A percentile compares a stretch with the other conserved stretches of the same genome.
Evolutionary conservation across 2,329 filamentous ascomycete genomes (phyloP).

Genomic region (Pseudohalonectria lignicola): DNA sequence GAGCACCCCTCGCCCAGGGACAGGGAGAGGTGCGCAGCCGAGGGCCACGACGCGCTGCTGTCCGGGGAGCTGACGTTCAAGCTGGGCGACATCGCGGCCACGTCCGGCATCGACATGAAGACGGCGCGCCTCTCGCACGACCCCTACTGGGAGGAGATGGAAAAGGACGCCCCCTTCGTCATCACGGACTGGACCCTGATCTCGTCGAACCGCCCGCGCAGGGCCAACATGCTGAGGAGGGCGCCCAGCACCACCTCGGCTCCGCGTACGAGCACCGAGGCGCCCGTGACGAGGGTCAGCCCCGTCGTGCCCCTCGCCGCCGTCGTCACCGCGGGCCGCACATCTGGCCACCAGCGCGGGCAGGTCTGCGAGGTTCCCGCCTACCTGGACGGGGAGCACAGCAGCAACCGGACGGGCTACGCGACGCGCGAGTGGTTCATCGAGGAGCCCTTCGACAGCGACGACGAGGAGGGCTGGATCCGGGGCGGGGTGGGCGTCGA

Average conservation of each 20-base stretch:
- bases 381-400: slow-evolving; percentile 22
- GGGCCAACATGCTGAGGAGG: slow-evolving; percentile 28
- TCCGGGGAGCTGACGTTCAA: slow-evolving; percentile 11
- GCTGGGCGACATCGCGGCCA: slow-evolving; percentile 24
- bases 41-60: slow-evolving; percentile 24
- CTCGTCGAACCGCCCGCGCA: slow-evolving; percentile 15
- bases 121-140: slow-evolving; percentile 32
- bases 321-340: slow-evolving; percentile 29
- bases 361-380: slow-evolving; percentile 31
- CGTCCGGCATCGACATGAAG: slow-evolving; percentile 28
- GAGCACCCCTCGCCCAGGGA: slow-evolving; percentile 31
- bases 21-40: slow-evolving; percentile 20
- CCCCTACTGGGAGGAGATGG: slow-evolving; percentile 30
- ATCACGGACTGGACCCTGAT: slow-evolving; percentile 34
- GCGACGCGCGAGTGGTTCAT: slow-evolving; percentile 34
- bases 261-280: slow-evolving; percentile 18
- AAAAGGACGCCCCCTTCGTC: slow-evolving; percentile 26
- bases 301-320: slow-evolving; percentile 21
- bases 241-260: slow-evolving; percentile 20
- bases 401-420: slow-evolving; percentile 25
- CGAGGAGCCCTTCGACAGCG: slow-evolving; percentile 19
- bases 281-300: slow-evolving; percentile 18
- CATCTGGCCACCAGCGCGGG: slow-evolving; percentile 29
- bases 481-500: slow-evolving; percentile 31
- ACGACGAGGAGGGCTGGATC: slow-evolving; percentile 30